Evolutionary conservation across 148 eudicot species (phyloP).

Genomic region (Dysphania ambrosioides): DNA sequence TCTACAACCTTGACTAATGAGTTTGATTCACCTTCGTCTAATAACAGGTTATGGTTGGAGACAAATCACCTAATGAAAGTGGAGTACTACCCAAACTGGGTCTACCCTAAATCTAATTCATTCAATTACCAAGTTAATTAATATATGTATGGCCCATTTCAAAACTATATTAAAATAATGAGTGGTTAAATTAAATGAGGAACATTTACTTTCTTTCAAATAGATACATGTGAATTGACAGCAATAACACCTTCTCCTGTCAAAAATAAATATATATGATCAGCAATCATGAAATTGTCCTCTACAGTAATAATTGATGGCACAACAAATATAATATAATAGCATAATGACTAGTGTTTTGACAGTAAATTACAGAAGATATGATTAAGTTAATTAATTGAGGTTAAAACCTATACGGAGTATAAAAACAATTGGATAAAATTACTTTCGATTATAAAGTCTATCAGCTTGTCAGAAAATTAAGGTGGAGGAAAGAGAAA

Average conservation of each 20-base stretch:
- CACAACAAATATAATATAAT: constrained; percentile 13
- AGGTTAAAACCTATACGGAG: background rate
- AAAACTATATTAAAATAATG: background rate
- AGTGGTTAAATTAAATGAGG: constrained; percentile 1
- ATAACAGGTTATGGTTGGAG: constrained; percentile 3
- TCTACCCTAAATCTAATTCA: constrained; percentile 16
- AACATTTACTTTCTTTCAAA: constrained; percentile 5
- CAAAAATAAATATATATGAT: background rate
- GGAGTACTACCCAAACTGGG: constrained; percentile 14
- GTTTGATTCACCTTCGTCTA: background rate
- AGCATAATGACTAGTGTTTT: background rate
- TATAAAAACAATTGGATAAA: constrained; percentile 15
- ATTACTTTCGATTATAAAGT: constrained; percentile 3
- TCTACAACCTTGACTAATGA: constrained; percentile 3
- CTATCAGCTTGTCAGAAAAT: constrained; percentile 31
- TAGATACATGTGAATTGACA: constrained; percentile 25
- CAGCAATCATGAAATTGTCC: constrained; percentile 23
- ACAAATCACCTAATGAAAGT: constrained; percentile 20
- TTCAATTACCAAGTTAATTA: background rate
- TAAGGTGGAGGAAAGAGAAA: constrained; percentile 31
- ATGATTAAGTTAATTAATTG: background rate
- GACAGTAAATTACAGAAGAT: constrained; percentile 1
- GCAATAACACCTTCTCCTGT: constrained; percentile 16
- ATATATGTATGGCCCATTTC: constrained; percentile 4
- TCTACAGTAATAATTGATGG: constrained; percentile 29